Conservation (phyloP, 208 protist species). For the Acanthamoeba lenticulata region DNA sequence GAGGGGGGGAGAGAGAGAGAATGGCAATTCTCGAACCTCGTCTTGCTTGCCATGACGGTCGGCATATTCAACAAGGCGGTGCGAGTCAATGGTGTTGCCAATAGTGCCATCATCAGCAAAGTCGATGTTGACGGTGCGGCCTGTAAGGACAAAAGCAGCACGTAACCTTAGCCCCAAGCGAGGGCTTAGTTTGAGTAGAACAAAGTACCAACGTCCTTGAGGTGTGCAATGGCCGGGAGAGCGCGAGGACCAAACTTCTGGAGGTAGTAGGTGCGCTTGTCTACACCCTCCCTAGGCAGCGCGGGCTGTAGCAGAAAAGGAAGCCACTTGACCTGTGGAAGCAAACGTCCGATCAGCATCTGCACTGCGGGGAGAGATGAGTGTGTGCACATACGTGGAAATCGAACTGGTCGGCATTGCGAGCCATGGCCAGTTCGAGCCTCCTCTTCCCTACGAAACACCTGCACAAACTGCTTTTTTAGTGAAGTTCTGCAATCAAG, state of each 20-base stretch:
- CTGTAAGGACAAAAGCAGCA: not conserved
- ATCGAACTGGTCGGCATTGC: conserved; percentile 4
- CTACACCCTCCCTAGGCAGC: not conserved
- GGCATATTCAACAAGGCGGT: conserved; percentile 31
- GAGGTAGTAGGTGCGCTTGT: not conserved
- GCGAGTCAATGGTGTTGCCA: conserved; percentile 40
- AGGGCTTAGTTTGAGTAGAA: not conserved
- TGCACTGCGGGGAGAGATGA: not conserved
- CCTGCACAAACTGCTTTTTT: not conserved
- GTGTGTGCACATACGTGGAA: not conserved
- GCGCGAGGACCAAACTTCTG: not conserved
- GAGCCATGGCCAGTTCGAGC: conserved; percentile 35
- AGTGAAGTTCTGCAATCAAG: not conserved
- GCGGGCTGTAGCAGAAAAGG: not conserved
- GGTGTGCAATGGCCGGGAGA: not conserved
- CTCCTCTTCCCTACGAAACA: conserved; percentile 60
- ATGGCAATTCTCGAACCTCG: too few relatives aligned
- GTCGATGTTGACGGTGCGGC: not conserved
- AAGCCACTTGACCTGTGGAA: not conserved
- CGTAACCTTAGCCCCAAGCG: not conserved
- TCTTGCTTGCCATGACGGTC: conserved; percentile 39
- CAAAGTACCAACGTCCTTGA: not conserved
- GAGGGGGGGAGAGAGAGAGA: too few relatives aligned
- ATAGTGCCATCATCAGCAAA: not conserved
- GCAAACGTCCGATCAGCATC: not conserved